A percentile compares a stretch with the other conserved stretches of the same genome.
Evolutionary conservation across 2,329 filamentous ascomycete species (phyloP).

Genomic region (Aspergillus sp.): DNA sequence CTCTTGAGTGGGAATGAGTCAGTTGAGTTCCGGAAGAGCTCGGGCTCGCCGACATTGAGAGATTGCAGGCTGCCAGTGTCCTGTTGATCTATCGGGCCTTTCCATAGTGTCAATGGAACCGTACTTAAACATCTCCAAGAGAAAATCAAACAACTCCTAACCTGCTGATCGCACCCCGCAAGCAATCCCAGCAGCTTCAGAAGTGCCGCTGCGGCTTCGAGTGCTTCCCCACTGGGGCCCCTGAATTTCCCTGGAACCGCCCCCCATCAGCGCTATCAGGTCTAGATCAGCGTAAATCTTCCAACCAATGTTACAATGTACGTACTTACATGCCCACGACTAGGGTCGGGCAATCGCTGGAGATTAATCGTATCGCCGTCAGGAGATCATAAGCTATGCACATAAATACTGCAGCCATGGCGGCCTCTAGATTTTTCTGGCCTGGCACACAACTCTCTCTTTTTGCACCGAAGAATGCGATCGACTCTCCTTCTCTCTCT

Average conservation of each 20-base stretch:
- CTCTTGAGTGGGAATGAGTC: slow-evolving; percentile 51
- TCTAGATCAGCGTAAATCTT: not conserved
- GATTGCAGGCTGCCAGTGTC: not conserved
- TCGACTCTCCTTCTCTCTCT: slow-evolving; percentile 18
- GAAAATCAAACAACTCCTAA: not conserved
- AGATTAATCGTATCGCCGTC: slow-evolving; percentile 8
- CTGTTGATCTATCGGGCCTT: not conserved
- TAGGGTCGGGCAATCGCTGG: slow-evolving; percentile 10
- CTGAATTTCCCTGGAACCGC: not conserved
- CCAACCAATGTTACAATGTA: not conserved
- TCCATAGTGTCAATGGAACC: not conserved
- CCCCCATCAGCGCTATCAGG: not conserved
- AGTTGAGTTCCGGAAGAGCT: not conserved
- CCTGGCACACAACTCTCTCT: not conserved
- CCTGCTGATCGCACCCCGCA: not conserved
- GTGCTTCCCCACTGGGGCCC: not conserved
- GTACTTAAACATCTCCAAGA: not conserved
- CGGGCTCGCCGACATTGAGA: not conserved
- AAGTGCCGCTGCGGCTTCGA: not conserved
- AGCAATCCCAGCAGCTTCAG: not conserved
- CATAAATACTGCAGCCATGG: not conserved
- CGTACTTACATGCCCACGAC: not conserved
- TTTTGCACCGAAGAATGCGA: not conserved
- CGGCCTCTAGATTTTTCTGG: not conserved
- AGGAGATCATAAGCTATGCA: not conserved